Evolutionary conservation across 441 rosid genomes (phyloP).

Genomic region (Populus hybrid): DNA sequence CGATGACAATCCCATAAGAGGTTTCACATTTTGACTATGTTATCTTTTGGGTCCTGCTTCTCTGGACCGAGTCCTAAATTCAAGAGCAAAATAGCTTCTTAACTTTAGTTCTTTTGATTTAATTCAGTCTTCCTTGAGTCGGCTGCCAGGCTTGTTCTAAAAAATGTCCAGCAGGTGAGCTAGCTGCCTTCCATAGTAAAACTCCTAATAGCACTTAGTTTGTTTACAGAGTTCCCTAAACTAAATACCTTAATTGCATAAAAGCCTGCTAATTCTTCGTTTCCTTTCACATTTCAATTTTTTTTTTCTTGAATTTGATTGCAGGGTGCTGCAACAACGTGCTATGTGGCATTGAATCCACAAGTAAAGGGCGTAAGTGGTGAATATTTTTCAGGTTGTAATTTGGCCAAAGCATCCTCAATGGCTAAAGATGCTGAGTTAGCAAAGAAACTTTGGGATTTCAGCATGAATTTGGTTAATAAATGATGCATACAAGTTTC

Average conservation of each 20-base stretch:
- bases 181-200: background rate
- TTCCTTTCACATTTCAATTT: background rate
- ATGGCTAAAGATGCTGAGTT: slow-evolving; percentile 23
- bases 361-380: slow-evolving; percentile 17
- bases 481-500: background rate
- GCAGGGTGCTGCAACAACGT: slow-evolving; percentile 82
- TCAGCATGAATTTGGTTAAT: slow-evolving; percentile 41
- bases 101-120: slow-evolving; percentile 9
- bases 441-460: slow-evolving; percentile 73
- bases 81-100: background rate
- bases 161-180: slow-evolving; percentile 63
- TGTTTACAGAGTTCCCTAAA: background rate
- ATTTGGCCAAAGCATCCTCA: slow-evolving; percentile 8
- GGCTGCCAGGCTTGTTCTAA: slow-evolving; percentile 42
- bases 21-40: background rate
- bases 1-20: slow-evolving; percentile 30
- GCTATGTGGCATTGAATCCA: slow-evolving; percentile 26
- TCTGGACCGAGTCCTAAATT: background rate
- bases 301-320: background rate
- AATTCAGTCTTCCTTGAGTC: slow-evolving; percentile 39
- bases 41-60: background rate
- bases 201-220: background rate
- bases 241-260: background rate
- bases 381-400: slow-evolving; percentile 17
- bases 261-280: background rate